Evolutionary conservation across 2,329 filamentous ascomycete species (phyloP).

Genomic region (Periconia macrospinosa): DNA sequence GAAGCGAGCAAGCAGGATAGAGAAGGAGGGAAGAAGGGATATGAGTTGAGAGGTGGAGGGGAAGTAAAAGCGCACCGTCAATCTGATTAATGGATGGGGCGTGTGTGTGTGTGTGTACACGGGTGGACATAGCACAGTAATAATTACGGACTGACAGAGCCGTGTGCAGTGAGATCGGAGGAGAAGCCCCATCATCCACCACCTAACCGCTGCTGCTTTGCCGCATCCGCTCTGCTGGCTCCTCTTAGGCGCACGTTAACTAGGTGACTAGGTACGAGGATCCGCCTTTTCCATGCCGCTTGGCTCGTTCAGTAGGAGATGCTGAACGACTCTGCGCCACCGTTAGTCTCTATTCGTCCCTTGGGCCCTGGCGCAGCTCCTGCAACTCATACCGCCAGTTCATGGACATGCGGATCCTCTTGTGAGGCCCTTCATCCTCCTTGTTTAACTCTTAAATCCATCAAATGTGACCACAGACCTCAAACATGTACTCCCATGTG

Average conservation of each 20-base stretch:
- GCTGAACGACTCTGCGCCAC: conserved; percentile 1
- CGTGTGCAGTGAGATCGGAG: background rate
- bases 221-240: background rate
- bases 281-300: conserved; percentile 3
- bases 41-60: background rate
- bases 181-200: no score
- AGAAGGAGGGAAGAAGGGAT: background rate
- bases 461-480: background rate
- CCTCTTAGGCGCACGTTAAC: no score
- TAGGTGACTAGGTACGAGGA: background rate
- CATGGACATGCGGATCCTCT: conserved; percentile 1
- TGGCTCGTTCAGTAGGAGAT: background rate
- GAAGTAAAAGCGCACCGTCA: no score
- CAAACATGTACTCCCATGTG: background rate
- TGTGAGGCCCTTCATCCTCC: no score
- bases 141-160: background rate
- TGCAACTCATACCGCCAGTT: conserved; percentile 15
- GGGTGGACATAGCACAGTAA: background rate
- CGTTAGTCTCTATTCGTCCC: conserved; percentile 5
- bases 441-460: background rate
- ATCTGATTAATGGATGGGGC: background rate
- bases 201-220: background rate
- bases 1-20: background rate
- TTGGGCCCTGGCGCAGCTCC: conserved; percentile 3
- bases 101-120: background rate